Base-by-base conservation (phyloP, 108 stramenopile species). In the Schizochytrium sp. region DNA sequence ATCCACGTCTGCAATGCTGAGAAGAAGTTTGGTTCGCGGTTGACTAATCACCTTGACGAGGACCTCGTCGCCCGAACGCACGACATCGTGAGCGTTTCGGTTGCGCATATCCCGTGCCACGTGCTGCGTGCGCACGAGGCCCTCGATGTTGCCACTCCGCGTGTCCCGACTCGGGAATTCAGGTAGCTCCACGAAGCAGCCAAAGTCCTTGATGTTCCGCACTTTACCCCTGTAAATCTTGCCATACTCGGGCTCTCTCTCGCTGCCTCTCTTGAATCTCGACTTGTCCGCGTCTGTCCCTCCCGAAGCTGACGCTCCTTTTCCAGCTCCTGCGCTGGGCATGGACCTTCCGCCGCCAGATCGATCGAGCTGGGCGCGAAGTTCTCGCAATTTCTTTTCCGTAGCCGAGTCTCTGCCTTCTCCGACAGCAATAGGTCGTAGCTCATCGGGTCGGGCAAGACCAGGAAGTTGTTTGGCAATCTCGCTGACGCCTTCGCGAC, bases 1-100 rank as follows among this genome's bases (percentile, higher is more conserved):
- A 87, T 99, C 97, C 51, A 96, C 97, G 90, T 99, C 98, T 92
- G 97, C 97, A 76, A 97, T 92, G 72, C 95, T 95, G 4, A 97
- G 92, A 71, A 95, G 89, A 8, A 98, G 71, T 25, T 92, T 71
- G 58, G 90, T 88, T 2, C 94, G 95, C 69, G 96, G 89, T 10
- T 44, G 5, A 5, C 94, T 96, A 44, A 99, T 95, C 21, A 99
- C 92, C 91, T 99, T 99, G 89, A 98, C 97, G 92, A 93, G 95
- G 8, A 97, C 95, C 44, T 72, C 60, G 91, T 97, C 96, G 5
- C 93, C 94, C 71, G 92, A 92, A 41, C 93, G 89, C 89, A 96
- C 95, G 5, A 92, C 95, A 45, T 83, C 76, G 48, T 89, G 63
- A 4, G 92, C 60, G 44, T 92, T 91, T 41, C 92, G 34, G n/a